phyloP scores from a whole-genome alignment of 1,139 yeast genomes.

The Eremothecium coryli region DNA sequence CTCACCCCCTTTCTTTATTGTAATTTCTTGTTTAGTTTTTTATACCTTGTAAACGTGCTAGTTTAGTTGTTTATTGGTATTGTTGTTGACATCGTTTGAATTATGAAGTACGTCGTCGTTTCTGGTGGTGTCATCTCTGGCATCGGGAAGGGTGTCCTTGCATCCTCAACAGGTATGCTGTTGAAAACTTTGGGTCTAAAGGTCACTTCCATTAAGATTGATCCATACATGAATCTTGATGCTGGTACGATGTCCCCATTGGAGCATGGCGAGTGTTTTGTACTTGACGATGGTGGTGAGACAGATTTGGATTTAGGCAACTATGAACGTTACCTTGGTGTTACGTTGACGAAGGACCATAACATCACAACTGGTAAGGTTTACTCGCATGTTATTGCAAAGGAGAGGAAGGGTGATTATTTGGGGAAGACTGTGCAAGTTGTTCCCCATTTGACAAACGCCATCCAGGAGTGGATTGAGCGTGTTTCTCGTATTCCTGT shows the following conservation, averaged over 20 bases:
- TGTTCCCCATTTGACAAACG: slow-evolving; percentile 94
- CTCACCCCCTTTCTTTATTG: slow-evolving; percentile 12
- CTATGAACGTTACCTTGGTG: slow-evolving; percentile 91
- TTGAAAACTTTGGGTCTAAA: slow-evolving; percentile 89
- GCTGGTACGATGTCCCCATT: slow-evolving; percentile 99
- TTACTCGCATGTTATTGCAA: slow-evolving; percentile 86
- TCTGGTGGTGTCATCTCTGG: slow-evolving; percentile 99
- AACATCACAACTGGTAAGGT: slow-evolving; percentile 98
- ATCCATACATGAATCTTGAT: slow-evolving; percentile 97
- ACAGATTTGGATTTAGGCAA: slow-evolving; percentile 96
- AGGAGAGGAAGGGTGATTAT: slow-evolving; percentile 94
- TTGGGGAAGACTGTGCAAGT: slow-evolving; percentile 99
- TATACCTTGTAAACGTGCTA: no score
- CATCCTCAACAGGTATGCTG: slow-evolving; percentile 92
- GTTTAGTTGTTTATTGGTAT: background rate
- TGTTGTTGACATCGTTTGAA: background rate
- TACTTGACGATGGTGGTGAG: slow-evolving; percentile 96
- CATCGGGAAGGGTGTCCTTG: slow-evolving; percentile 93
- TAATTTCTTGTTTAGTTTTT: slow-evolving; percentile 7
- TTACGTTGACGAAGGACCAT: slow-evolving; percentile 86
- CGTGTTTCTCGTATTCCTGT: slow-evolving; percentile 86
- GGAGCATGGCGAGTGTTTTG: slow-evolving; percentile 98
- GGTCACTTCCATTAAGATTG: slow-evolving; percentile 95
- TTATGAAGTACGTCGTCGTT: slow-evolving; percentile 96
- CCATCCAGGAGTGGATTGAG: slow-evolving; percentile 98